Evolutionary conservation across 148 eudicot species (phyloP).

Genomic region (Rhododendron griersonianum): DNA sequence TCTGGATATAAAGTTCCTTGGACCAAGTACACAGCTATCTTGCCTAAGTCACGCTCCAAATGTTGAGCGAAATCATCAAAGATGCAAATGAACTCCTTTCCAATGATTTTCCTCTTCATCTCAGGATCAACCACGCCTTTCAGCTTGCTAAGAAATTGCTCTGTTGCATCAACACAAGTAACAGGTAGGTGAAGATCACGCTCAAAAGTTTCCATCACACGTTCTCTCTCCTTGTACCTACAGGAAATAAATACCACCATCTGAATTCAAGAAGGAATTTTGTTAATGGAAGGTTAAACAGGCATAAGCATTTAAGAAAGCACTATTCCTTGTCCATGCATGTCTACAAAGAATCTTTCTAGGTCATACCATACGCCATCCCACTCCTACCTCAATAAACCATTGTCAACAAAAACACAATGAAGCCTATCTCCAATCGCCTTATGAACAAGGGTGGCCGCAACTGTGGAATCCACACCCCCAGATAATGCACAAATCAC

Average conservation of each 20-base stretch:
- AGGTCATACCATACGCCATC: neutral
- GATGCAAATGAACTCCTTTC: slow-evolving; percentile 77
- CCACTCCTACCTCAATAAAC: slow-evolving; percentile 69
- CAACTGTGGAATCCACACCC: slow-evolving; percentile 98
- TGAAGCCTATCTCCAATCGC: slow-evolving; percentile 96
- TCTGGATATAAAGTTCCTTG: slow-evolving; percentile 98
- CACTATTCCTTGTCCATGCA: neutral
- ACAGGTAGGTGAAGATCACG: slow-evolving; percentile 89
- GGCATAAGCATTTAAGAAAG: neutral
- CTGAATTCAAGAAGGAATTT: neutral
- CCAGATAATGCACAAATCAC: slow-evolving; percentile 96
- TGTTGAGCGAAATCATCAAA: slow-evolving; percentile 86
- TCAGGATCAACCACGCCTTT: slow-evolving; percentile 92
- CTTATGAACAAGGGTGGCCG: slow-evolving; percentile 93
- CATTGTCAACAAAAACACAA: slow-evolving; percentile 92
- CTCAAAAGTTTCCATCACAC: slow-evolving; percentile 92
- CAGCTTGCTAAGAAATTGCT: slow-evolving; percentile 70
- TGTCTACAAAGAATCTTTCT: neutral
- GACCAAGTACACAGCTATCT: slow-evolving; percentile 70
- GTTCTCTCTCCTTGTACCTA: slow-evolving; percentile 87
- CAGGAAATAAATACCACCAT: slow-evolving; percentile 9
- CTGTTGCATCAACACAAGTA: slow-evolving; percentile 79
- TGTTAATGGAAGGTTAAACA: neutral
- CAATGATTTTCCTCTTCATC: slow-evolving; percentile 84
- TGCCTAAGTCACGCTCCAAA: slow-evolving; percentile 64